Base-by-base conservation (phyloP, 768 basidiomycete genomes). In the Austroboletus festivus region DNA sequence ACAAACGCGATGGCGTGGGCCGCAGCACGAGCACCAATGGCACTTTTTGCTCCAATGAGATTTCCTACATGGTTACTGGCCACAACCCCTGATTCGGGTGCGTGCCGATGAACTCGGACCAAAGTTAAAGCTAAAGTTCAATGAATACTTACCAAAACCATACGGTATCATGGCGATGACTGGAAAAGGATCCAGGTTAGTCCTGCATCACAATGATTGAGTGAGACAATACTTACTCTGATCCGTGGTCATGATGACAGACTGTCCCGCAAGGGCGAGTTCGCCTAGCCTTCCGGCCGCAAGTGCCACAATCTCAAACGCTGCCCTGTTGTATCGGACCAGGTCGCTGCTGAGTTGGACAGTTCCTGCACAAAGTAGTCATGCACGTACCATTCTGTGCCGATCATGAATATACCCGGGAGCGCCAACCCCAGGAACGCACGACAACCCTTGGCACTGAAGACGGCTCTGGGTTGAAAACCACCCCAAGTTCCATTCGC, bases 241-340 rank as follows among this genome's bases (percentile, higher is more conserved):
- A 58, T 90, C 88, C 5, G 82, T 79, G 16, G 85, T 88, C 84
- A 88, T 89, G 47, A 88, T 86, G 39, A 86, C 80, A 0, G 84
- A 83, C 55, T 90, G 88, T 2, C 85, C 86, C 4, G 85, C 85
- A 30, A 89, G 73, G 1, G 85, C 71, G 26, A 85, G 61, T n/a
- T 75, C 60, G 7, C 86, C 87, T 4, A 90, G 71, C 18, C 80
- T 74, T 4, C 86, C 88, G 3, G 88, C 88, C 16, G 85, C 83
- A 20, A 90, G 69, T 4, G 88, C 85, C 11, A 89, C 87, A 33
- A 89, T 86, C 60, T 90, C 88, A 54, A 89, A 90, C 0, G 86
- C 84, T 38, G 83, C 83, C 86, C 86, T 87, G 34, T 49, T 38
- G 24, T 3, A 39, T 51, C 37, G 31, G 12, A 15, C 15, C 31